phyloP scores from a whole-genome alignment of 2,329 filamentous ascomycete genomes.

The Byssochlamys sp. region DNA sequence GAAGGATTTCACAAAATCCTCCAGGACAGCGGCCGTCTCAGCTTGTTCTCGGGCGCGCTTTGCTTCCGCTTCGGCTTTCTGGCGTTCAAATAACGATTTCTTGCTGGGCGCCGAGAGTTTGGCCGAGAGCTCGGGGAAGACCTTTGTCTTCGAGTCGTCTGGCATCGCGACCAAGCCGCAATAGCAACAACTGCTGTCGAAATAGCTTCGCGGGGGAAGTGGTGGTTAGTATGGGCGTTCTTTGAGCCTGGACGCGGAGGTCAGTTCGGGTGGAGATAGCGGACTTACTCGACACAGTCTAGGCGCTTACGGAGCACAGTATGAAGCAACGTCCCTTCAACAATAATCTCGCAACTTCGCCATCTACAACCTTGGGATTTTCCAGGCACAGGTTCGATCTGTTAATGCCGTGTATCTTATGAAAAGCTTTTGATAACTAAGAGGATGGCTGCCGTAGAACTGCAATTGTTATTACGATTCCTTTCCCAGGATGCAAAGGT shows the following conservation, averaged over 20 bases:
- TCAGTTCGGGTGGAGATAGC: neutral
- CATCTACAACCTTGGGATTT: no score
- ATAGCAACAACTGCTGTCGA: slow-evolving; percentile 12
- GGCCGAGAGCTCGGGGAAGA: slow-evolving; percentile 61
- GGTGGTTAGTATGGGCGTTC: neutral
- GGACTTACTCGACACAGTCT: neutral
- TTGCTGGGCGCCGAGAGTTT: slow-evolving; percentile 73
- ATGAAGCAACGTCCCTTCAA: neutral
- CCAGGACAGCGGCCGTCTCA: slow-evolving; percentile 76
- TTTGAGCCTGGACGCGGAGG: neutral
- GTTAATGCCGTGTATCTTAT: neutral
- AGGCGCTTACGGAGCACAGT: neutral
- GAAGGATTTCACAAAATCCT: slow-evolving; percentile 72
- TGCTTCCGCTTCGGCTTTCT: slow-evolving; percentile 80
- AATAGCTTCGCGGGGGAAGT: neutral
- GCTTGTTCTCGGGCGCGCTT: slow-evolving; percentile 75
- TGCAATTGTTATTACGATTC: slow-evolving; percentile 46
- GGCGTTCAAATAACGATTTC: slow-evolving; percentile 78
- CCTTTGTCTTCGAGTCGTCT: slow-evolving; percentile 28
- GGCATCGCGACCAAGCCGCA: slow-evolving; percentile 22
- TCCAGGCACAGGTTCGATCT: no score
- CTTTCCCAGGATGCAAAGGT: slow-evolving; percentile 50
- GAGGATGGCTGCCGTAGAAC: slow-evolving; percentile 15
- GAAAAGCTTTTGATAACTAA: neutral
- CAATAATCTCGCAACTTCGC: no score